Evolutionary conservation across 805 yeast genomes (phyloP).

Genomic region (Lipomyces kockii): DNA sequence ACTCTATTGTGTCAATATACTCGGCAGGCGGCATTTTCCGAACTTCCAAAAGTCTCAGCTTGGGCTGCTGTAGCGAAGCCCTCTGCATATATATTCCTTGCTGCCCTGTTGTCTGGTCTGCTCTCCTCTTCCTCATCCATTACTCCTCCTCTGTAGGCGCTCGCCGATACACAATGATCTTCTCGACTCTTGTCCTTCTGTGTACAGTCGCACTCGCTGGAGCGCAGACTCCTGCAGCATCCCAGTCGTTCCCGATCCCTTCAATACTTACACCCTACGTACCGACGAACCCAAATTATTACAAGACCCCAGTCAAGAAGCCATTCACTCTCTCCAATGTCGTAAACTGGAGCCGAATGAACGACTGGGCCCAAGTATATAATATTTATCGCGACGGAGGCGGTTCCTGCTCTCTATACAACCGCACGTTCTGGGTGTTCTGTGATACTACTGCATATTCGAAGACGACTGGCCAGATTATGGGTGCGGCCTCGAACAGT

Average conservation of each 20-base stretch:
- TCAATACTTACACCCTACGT: background rate
- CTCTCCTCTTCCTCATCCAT: background rate
- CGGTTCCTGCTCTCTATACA: slow-evolving; percentile 17
- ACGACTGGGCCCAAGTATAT: slow-evolving; percentile 10
- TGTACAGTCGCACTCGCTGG: background rate
- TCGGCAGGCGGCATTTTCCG: background rate
- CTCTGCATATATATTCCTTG: background rate
- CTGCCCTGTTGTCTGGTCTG: background rate
- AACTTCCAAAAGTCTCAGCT: background rate
- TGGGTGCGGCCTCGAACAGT: slow-evolving; percentile 15
- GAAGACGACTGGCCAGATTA: slow-evolving; percentile 6
- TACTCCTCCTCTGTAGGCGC: background rate
- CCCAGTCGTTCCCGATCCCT: slow-evolving; percentile 12
- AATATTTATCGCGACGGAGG: slow-evolving; percentile 25
- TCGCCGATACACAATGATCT: background rate
- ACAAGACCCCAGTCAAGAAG: background rate
- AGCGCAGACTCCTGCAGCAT: slow-evolving; percentile 5
- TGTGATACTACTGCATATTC: slow-evolving; percentile 6
- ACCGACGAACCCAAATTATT: slow-evolving; percentile 5
- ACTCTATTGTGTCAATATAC: too few species aligned
- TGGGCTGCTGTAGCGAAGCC: background rate
- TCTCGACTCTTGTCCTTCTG: background rate
- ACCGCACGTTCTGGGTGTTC: slow-evolving; percentile 22
- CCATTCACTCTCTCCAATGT: background rate
- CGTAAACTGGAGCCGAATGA: slow-evolving; percentile 3